Evolutionary conservation across 164 flowering plant species (phyloP), one percentile per base, ranked within the genome.

Genomic region (Echeveria elegans): DNA sequence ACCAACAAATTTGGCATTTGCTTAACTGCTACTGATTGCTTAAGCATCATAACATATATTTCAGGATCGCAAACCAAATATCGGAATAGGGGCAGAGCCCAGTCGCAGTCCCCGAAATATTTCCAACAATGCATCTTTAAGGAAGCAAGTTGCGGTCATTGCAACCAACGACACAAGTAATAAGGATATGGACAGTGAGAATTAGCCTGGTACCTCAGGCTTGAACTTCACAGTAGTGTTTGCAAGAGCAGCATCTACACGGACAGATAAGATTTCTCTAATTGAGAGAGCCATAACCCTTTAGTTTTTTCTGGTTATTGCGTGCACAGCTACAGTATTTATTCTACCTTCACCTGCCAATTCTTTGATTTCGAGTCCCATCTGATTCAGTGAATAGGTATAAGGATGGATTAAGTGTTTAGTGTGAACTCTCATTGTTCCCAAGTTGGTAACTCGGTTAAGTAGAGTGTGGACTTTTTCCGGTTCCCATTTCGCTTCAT

Each of bases 61-160:
- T 15, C 59, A 53, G 59, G 59, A 53, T 23, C 59, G 59, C 59
- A 53, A 29, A 24, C 59, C 59, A 9, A 53, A 10, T 4, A 9
- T 53, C 6, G 59, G 66, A 69, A 63, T 69, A 43, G 72, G 73
- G 63, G 69, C 52, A 50, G 81, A 68, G 12, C 14, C 56, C 30
- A 69, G 58, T 10, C 34, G 6, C 19, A 43, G 65, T 48, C 53
- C 52, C 52, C 59, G n/a, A 21, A 70, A 65, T 58, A 67, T 41
- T 26, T 40, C 59, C n/a, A n/a, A n/a, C n/a, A n/a, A n/a, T n/a
- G n/a, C n/a, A 16, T 64, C 28, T 43, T 43, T 28, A n/a, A 71
- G 64, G 48, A 72, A 69, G 64, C 70, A 11, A 2, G 63, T 37
- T 38, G 45, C 59, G 62, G 72, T 15, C 30, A 53, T 53, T 11